Base-by-base conservation (phyloP, 768 basidiomycete species). In the Termitomyces eurrhizus region DNA sequence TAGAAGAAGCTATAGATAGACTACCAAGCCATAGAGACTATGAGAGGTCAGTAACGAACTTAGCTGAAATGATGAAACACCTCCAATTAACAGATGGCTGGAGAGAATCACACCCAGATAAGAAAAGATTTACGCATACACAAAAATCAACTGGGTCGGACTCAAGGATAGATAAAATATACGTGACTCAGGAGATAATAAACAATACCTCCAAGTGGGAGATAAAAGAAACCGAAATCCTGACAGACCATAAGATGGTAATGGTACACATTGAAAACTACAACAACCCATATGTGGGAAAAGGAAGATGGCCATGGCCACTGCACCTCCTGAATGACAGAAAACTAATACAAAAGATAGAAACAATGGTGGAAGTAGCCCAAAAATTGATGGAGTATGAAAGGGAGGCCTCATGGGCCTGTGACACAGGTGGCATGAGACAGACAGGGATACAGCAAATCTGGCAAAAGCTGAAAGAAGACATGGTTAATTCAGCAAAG, bases 101-200 rank as follows among this genome's bases (percentile, higher is more conserved):
- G 56, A 37, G 56, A 45, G 29, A 39, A 24, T 13, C 33, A 11
- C 2, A 46, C n/a, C 16, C 18, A 0, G 9, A 24, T 0, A 35
- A 13, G 0, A 57, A 37, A n/a, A 12, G 18, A 0, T 57, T 39
- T 33, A 36, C 56, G 0, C 26, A 21, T 4, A 21, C 32, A 0
- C 56, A 57, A 29, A 46, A 57, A 3, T 24, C 56, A 2, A 57
- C 56, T 11, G 18, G 29, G 6, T 37, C 35, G 6, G 33, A 36
- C 11, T 57, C 56, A 18, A 4, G 33, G 3, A 32, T 57, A 35
- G 56, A 57, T 12, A 41, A 46, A 3, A 57, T 57, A 5, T 57
- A 57, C n/a, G 14, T 4, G 0, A 46, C 46, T 7, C 7, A 8
- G 3, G 4, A 12, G 2, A 36, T 57, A 35, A 3, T 8, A 7